Conservation (phyloP, 306 rosid genomes). For the Lathyrus aphaca region DNA sequence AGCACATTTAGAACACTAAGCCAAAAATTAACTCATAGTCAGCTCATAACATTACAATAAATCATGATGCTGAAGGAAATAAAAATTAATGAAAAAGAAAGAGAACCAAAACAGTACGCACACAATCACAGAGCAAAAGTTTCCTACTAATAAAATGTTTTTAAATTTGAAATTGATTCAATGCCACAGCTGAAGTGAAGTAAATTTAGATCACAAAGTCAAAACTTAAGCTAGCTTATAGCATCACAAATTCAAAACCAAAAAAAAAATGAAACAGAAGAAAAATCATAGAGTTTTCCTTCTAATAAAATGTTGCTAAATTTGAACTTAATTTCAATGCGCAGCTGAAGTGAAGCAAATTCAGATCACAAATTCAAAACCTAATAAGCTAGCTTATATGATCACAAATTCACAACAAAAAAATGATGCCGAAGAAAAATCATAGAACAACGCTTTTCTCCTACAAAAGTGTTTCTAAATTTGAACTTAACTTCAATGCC, state of each 20-base stretch:
- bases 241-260: not conserved
- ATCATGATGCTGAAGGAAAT: too few relatives aligned
- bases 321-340: not conserved
- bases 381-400: not conserved
- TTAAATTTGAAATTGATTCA: not conserved
- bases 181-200: not conserved
- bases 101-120: too few relatives aligned
- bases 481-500: constrained; percentile 22
- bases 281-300: not conserved
- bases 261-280: too few relatives aligned
- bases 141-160: not conserved
- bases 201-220: not conserved
- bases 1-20: too few relatives aligned
- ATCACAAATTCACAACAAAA: not conserved
- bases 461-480: not conserved
- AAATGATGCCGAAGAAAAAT: not conserved
- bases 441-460: not conserved
- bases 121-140: too few relatives aligned
- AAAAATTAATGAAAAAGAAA: not conserved
- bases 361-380: constrained; percentile 17
- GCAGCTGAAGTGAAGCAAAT: constrained; percentile 10
- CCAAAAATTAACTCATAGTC: not conserved
- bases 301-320: not conserved
- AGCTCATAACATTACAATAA: not conserved
- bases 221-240: not conserved